Base-by-base conservation (phyloP, 164 flowering plant species). In the Vitis rotundifolia region DNA sequence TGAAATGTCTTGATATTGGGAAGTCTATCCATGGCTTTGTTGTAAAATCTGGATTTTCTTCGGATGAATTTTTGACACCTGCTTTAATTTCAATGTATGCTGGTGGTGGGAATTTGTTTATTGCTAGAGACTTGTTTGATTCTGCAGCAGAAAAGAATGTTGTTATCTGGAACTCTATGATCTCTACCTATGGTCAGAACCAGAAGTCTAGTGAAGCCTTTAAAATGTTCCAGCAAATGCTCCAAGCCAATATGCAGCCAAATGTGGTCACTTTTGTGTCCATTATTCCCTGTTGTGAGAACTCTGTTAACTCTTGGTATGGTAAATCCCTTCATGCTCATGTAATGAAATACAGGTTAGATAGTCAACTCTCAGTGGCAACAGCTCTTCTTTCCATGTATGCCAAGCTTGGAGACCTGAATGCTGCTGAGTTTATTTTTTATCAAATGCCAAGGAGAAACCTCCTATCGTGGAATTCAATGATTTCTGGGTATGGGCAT, bases 21-120 rank as follows among this genome's bases (percentile, higher is more conserved):
- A 68, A 56, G 49, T 73, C 73, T 59, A 68, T 84, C 12, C 83
- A 84, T 74, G 77, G 80, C 12, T 66, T 71, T 37, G 76, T 74
- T 51, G 51, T 74, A 8, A 79, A 84, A 65, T 72, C 61, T 64
- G 87, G 87, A 15, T 60, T 49, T 61, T 37, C 64, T 2, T 50
- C 14, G 6, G 67, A 79, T 65, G 78, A 62, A 11, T 67, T 72
- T 62, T 59, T 84, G 60, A 63, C 68, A 6, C 87, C 87, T 61
- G 81, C 85, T 28, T 71, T 84, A 13, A 74, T 83, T 53, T 81
- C 87, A 9, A 67, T 81, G 78, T 81, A 81, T 64, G 78, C 78
- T 37, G 55, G 69, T 61, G 70, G 51, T 54, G 68, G 71, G 29
- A 76, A 77, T 51, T 69, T 79, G 47, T 69, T 47, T 11, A 16